phyloP scores from a whole-genome alignment of 345 rosid species.

The Eucalyptus pauciflora region DNA sequence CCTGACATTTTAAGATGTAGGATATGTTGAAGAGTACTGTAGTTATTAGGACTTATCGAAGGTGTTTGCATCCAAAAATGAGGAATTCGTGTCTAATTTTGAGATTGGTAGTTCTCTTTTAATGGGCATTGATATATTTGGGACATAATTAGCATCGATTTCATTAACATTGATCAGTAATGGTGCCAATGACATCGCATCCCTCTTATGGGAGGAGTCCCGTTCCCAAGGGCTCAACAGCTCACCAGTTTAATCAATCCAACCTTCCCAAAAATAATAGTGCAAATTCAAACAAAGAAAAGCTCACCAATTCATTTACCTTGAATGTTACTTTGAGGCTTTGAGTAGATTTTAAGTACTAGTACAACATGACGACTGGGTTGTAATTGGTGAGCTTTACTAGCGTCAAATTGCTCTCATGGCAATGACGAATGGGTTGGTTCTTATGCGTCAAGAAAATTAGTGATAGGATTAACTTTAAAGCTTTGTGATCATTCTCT shows the following conservation, averaged over 20 bases:
- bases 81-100: background rate
- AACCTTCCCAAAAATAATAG: background rate
- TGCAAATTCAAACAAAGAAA: background rate
- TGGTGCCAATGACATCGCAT: background rate
- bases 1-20: background rate
- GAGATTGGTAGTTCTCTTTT: background rate
- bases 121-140: background rate
- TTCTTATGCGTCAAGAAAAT: background rate
- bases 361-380: background rate
- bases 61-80: background rate
- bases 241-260: background rate
- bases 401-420: background rate
- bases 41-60: background rate
- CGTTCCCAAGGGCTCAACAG: background rate
- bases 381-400: background rate
- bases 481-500: background rate
- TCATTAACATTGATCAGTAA: background rate
- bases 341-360: slow-evolving; percentile 2
- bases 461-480: background rate
- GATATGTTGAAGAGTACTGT: background rate
- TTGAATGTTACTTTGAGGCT: background rate
- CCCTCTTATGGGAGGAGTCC: background rate
- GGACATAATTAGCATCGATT: background rate
- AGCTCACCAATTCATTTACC: background rate
- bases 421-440: background rate